phyloP scores from a whole-genome alignment of 805 yeast genomes.

The Kuraishia floccosa region DNA sequence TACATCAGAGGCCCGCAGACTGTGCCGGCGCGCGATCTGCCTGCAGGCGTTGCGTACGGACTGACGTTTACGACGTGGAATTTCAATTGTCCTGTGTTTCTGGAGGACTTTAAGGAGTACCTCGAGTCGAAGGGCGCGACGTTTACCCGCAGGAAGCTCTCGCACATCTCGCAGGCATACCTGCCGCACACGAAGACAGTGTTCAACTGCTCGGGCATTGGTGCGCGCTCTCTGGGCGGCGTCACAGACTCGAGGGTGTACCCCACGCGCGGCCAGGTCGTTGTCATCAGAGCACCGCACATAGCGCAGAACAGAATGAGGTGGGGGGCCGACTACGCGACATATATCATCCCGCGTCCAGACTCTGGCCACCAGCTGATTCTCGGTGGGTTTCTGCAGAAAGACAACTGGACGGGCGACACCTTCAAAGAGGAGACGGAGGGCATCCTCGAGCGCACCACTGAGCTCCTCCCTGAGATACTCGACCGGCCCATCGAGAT shows the following conservation, averaged over 20 bases:
- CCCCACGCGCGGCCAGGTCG: constrained; percentile 77
- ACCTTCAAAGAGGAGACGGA: constrained; percentile 46
- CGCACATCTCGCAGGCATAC: constrained; percentile 47
- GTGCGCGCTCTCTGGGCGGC: constrained; percentile 54
- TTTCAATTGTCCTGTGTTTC: constrained; percentile 60
- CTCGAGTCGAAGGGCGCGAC: constrained; percentile 37
- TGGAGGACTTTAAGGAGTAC: constrained; percentile 32
- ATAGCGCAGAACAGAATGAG: constrained; percentile 43
- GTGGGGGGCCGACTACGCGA: constrained; percentile 52
- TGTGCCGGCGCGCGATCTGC: constrained; percentile 27
- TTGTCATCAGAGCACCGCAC: constrained; percentile 62
- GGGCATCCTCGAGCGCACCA: constrained; percentile 51
- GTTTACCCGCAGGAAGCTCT: constrained; percentile 32
- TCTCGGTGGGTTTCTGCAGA: constrained; percentile 66
- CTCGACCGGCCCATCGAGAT: constrained; percentile 33
- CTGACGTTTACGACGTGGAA: constrained; percentile 50
- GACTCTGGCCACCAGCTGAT: constrained; percentile 53
- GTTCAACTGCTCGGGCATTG: constrained; percentile 72
- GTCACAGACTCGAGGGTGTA: constrained; percentile 49
- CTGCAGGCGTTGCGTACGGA: constrained; percentile 45
- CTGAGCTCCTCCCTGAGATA: constrained; percentile 38
- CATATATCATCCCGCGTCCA: constrained; percentile 68
- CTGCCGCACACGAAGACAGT: constrained; percentile 28
- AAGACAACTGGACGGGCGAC: constrained; percentile 49
- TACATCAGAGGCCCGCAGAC: constrained; percentile 37